Conservation (phyloP, 1,284 basidiomycete genomes). For the Cryptococcus sp. region DNA sequence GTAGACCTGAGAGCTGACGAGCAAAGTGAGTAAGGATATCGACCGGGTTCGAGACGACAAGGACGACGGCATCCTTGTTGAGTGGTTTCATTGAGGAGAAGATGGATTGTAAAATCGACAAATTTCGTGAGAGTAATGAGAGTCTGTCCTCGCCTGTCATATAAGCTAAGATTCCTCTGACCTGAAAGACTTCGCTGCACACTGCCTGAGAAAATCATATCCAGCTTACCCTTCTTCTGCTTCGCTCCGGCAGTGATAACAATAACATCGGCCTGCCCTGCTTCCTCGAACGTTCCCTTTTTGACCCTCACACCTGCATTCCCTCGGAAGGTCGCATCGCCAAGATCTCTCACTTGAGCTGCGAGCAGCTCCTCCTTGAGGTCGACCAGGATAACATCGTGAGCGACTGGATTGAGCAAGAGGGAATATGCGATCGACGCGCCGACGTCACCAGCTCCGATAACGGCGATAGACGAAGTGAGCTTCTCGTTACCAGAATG, state of each 20-base stretch:
- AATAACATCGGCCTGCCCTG: not conserved
- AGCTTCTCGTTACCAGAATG: not conserved
- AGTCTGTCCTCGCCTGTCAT: not conserved
- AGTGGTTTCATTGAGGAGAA: slow-evolving; percentile 1
- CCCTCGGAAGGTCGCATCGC: not conserved
- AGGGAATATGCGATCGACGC: not conserved
- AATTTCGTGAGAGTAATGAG: not conserved
- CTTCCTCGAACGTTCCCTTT: not conserved
- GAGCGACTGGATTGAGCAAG: not conserved
- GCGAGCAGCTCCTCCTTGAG: not conserved
- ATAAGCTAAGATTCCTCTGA: too few relatives aligned
- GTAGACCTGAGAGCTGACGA: not conserved
- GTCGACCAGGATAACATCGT: not conserved
- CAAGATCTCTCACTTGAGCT: not conserved
- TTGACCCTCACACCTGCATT: not conserved
- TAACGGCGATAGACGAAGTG: not conserved
- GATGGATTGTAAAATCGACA: not conserved
- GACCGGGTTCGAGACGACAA: not conserved
- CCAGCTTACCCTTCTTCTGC: not conserved
- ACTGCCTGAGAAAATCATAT: not conserved
- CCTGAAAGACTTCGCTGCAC: too few relatives aligned
- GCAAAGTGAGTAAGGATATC: not conserved
- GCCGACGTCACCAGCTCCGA: not conserved
- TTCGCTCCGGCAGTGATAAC: not conserved
- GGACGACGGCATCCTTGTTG: not conserved